phyloP scores from a whole-genome alignment of 306 rosid genomes.

The Pterocarpus macrocarpus region DNA sequence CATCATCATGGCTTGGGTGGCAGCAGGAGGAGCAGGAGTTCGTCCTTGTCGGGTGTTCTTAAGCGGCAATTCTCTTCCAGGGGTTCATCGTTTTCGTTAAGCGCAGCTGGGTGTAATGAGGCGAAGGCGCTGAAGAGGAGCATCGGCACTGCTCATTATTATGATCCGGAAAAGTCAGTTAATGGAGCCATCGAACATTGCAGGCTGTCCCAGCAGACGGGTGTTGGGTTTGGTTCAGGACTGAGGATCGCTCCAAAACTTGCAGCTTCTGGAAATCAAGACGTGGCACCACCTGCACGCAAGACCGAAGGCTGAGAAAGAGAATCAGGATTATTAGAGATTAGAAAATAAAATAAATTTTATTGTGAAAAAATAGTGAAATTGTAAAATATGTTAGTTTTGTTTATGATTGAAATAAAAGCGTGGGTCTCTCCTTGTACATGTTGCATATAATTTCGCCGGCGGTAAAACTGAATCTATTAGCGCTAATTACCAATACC shows the following conservation, averaged over 20 bases:
- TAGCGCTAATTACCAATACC: too few species aligned
- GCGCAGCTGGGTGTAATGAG: conserved; percentile 40
- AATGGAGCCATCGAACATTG: conserved; percentile 87
- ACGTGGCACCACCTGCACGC: background rate
- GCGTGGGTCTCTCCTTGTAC: too few species aligned
- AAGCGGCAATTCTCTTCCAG: too few species aligned
- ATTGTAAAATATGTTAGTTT: background rate
- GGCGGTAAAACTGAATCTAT: too few species aligned
- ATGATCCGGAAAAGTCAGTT: conserved; percentile 66
- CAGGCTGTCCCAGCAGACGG: conserved; percentile 58
- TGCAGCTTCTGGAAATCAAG: conserved; percentile 50
- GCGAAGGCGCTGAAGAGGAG: conserved; percentile 58
- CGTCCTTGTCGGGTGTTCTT: too few species aligned
- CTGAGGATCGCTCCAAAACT: conserved; percentile 41
- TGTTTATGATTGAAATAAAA: too few species aligned
- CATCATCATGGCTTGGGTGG: too few species aligned
- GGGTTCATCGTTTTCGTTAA: conserved; percentile 67
- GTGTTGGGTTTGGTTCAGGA: background rate
- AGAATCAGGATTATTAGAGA: background rate
- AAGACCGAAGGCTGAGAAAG: background rate
- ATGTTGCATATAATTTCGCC: too few species aligned
- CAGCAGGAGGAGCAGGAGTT: too few species aligned
- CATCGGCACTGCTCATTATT: conserved; percentile 55
- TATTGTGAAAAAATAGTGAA: background rate
- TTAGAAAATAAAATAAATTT: background rate